Base-by-base conservation (phyloP, 352 stramenopile genomes). In the Pythium guiyangense region DNA sequence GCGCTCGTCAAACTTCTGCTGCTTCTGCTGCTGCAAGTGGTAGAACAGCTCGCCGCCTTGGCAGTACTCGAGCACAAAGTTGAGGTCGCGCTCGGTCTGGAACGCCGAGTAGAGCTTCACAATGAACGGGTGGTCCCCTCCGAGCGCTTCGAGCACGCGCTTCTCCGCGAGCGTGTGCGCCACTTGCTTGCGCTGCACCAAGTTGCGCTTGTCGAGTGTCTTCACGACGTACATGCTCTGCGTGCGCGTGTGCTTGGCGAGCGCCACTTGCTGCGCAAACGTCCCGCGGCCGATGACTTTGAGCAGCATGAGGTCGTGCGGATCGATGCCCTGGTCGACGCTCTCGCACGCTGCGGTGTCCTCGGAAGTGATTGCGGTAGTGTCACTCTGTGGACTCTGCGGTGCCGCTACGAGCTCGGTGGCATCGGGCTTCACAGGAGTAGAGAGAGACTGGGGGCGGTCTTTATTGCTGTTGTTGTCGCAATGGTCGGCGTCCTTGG, bases 41-140 rank as follows among this genome's bases (percentile, higher is more conserved):
- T 83, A 94, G 53, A 94, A 94, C 50, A 94, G 77, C 64, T 94
- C 84, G 20, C 84, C 84, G 29, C 84, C 84, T 54, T 88, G 81
- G 49, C 84, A 94, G 65, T 87, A 94, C 62, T 94, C 84, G 48
- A 94, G 70, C 59, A 94, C 81, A 49, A 94, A 91, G 63, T 94
- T 74, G 40, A 94, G 72, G 49, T 94, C 81, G 39, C 67, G 70
- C 26, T 80, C 70, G 17, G 84, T 94, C 69, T 90, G 79, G 65
- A 92, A 92, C 25, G 78, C 62, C 37, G 77, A 71, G 57, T 84
- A 74, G 47, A 92, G 72, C 52, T 81, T 74, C 43, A 94, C 81
- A 39, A 94, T 88, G 62, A 94, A 94, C 39, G 81, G 81, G 47
- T 92, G 78, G 8, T 20, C 26, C 46, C 76, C 82, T 26, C 66